phyloP scores from a whole-genome alignment of 2,329 filamentous ascomycete species.

The Exophiala aquamarina region DNA sequence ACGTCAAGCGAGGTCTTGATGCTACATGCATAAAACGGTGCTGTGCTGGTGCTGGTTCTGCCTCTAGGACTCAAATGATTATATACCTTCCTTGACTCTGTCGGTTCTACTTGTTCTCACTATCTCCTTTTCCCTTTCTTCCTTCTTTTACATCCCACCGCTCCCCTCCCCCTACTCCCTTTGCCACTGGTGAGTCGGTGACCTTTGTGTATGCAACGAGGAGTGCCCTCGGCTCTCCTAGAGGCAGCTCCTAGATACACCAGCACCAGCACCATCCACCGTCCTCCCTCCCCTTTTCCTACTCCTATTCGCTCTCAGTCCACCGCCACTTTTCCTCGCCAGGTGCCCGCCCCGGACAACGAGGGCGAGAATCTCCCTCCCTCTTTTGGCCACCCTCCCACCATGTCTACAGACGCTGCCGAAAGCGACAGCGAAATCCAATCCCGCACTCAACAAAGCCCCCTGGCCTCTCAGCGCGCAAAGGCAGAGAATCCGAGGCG shows the following conservation, averaged over 20 bases:
- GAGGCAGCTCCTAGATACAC: conserved; percentile 17
- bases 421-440: conserved; percentile 34
- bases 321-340: conserved; percentile 6
- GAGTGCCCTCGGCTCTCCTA: conserved; percentile 13
- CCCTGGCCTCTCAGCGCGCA: conserved; percentile 49
- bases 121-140: too few relatives aligned
- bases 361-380: conserved; percentile 18
- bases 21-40: too few relatives aligned
- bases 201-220: conserved; percentile 18
- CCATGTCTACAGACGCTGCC: conserved; percentile 27
- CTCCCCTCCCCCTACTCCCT: not conserved
- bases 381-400: conserved; percentile 20
- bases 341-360: too few relatives aligned
- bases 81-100: too few relatives aligned
- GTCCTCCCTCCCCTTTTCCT: conserved; percentile 2
- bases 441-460: conserved; percentile 42
- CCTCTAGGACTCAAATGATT: too few relatives aligned
- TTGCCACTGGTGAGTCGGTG: not conserved
- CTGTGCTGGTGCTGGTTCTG: too few relatives aligned
- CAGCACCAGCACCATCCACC: not conserved
- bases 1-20: too few relatives aligned
- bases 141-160: not conserved
- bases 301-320: conserved; percentile 16
- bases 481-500: conserved; percentile 33
- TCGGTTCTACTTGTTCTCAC: too few relatives aligned